Conservation (phyloP, 2,329 filamentous ascomycete species). For the Hypoxylon sp. region DNA sequence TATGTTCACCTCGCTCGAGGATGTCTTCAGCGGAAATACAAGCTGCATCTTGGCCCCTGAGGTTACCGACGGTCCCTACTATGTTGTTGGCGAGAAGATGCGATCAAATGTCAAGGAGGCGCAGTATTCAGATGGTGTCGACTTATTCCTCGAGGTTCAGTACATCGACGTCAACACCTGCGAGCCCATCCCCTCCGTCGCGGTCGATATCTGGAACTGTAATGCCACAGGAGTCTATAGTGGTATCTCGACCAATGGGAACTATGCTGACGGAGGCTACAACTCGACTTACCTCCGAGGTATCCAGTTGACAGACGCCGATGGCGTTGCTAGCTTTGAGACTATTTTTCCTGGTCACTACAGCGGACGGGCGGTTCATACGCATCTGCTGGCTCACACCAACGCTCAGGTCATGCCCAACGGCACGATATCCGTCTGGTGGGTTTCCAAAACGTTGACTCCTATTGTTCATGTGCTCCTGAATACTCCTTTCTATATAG, state of each 20-base stretch:
- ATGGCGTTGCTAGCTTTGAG: conserved; percentile 62
- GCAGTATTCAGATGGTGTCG: conserved; percentile 56
- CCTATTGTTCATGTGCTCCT: neutral
- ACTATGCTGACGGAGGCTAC: conserved; percentile 51
- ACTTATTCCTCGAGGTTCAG: conserved; percentile 60
- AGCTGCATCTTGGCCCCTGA: conserved; percentile 54
- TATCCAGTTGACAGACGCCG: conserved; percentile 59
- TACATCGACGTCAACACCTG: conserved; percentile 62
- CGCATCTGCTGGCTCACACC: conserved; percentile 55
- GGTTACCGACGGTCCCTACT: conserved; percentile 57
- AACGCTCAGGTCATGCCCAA: conserved; percentile 49
- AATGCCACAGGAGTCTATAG: conserved; percentile 58
- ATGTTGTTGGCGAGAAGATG: conserved; percentile 60
- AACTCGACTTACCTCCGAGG: conserved; percentile 62
- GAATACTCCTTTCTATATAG: neutral
- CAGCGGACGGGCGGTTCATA: conserved; percentile 55
- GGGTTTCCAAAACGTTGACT: conserved; percentile 1
- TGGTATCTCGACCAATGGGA: conserved; percentile 47
- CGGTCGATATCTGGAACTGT: conserved; percentile 61
- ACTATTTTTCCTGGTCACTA: conserved; percentile 62
- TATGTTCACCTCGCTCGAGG: conserved; percentile 52
- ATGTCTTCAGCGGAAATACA: conserved; percentile 54
- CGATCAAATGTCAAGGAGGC: conserved; percentile 60
- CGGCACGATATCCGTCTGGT: conserved; percentile 50
- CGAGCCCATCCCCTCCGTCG: conserved; percentile 56